Conservation (phyloP, 1,284 basidiomycete species). For the Melampsora larici-populina region DNA sequence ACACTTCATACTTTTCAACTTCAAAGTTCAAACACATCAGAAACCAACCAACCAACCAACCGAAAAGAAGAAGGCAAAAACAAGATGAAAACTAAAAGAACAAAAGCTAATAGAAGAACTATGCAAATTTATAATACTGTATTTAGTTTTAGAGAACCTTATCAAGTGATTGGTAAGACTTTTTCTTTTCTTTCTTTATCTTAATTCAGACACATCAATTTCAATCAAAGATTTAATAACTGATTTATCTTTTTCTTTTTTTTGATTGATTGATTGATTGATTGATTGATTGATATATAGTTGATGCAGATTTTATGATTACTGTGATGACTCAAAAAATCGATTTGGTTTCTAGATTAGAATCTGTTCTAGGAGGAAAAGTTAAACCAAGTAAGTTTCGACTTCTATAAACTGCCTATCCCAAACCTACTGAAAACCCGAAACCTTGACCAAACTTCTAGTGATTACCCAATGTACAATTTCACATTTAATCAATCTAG, state of each 20-base stretch:
- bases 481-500: slow-evolving; percentile 14
- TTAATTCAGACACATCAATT: no score
- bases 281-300: no score
- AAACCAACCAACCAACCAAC: no score
- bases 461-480: slow-evolving; percentile 39
- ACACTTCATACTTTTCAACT: no score
- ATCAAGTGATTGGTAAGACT: slow-evolving; percentile 34
- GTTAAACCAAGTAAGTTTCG: slow-evolving; percentile 26
- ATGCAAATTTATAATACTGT: slow-evolving; percentile 31
- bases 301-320: slow-evolving; percentile 34
- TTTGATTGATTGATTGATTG: background rate
- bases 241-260: background rate
- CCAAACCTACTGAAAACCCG: no score
- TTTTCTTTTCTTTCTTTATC: background rate
- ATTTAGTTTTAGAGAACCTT: slow-evolving; percentile 37
- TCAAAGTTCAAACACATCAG: no score
- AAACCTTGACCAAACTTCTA: no score
- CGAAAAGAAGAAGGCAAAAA: no score
- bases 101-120: slow-evolving; percentile 25
- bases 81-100: slow-evolving; percentile 38
- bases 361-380: slow-evolving; percentile 20
- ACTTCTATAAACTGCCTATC: background rate
- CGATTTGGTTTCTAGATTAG: slow-evolving; percentile 20
- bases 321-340: slow-evolving; percentile 26
- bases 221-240: background rate